Conservation (phyloP, 2,329 filamentous ascomycete species). For the Cytospora chrysosperma region DNA sequence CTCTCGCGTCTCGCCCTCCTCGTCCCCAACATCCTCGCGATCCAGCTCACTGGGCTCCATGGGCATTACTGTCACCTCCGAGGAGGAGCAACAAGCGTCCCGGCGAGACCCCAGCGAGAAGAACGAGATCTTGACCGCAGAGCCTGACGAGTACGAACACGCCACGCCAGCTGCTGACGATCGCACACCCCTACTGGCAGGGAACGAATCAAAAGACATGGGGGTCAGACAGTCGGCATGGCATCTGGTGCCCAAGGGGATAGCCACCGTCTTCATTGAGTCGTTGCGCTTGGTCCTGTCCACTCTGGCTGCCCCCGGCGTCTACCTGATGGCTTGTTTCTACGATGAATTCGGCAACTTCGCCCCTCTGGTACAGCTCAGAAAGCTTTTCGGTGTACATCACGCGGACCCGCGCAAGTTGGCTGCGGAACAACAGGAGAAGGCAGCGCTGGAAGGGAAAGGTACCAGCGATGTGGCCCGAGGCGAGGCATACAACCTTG, state of each 20-base stretch:
- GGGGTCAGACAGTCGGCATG: slow-evolving; percentile 46
- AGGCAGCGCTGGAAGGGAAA: slow-evolving; percentile 35
- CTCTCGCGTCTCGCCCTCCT: slow-evolving; percentile 68
- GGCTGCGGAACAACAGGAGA: slow-evolving; percentile 38
- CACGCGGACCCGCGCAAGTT: slow-evolving; percentile 50
- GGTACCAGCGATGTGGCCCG: slow-evolving; percentile 25
- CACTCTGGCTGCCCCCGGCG: slow-evolving; percentile 74
- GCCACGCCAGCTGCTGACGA: slow-evolving; percentile 50
- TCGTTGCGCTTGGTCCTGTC: slow-evolving; percentile 77
- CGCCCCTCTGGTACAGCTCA: slow-evolving; percentile 71
- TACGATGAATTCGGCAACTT: slow-evolving; percentile 79
- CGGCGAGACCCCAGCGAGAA: slow-evolving; percentile 32
- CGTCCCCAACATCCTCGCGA: slow-evolving; percentile 56
- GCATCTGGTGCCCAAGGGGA: slow-evolving; percentile 62
- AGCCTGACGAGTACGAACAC: slow-evolving; percentile 39
- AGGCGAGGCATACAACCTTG: slow-evolving; percentile 28
- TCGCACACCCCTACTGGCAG: slow-evolving; percentile 65
- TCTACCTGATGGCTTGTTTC: slow-evolving; percentile 80
- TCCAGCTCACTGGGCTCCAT: slow-evolving; percentile 60
- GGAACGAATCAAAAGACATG: slow-evolving; percentile 33
- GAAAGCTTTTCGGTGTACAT: slow-evolving; percentile 57
- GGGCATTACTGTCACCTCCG: slow-evolving; percentile 45
- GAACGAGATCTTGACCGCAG: slow-evolving; percentile 35
- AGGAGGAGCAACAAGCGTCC: slow-evolving; percentile 34
- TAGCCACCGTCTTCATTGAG: slow-evolving; percentile 70